Base-by-base conservation (phyloP, 108 stramenopile species). In the Cyclostephanos invisitatus region DNA sequence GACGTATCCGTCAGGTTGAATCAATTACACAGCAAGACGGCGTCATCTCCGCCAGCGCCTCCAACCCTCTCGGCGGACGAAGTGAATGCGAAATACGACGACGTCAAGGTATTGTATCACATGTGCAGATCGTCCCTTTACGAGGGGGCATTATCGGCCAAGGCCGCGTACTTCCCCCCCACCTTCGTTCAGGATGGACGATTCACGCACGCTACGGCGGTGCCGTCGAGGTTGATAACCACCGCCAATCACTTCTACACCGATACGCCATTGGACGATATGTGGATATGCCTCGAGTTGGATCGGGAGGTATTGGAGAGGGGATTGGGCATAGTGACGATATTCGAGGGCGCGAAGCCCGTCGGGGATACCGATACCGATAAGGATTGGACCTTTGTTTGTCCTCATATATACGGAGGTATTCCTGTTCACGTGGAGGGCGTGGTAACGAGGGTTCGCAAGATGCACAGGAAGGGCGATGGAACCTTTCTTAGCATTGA, bases 241-340 rank as follows among this genome's bases (percentile, higher is more conserved):
- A 92, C 87, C 11, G 95, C 89, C 44, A 96, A 96, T 81, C 90
- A 92, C 67, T 96, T 91, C 75, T 96, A 92, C 64, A 75, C 80
- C 10, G 59, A 64, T 1, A 62, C 70, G 10, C 27, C 28, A 5
- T 17, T 25, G 9, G 36, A 71, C 15, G 91, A 82, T 3, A 86
- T 89, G 47, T 96, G 95, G 95, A 83, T 96, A 38, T 96, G 95
- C 83, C 57, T 96, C 27, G 78, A 88, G 70, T 59, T 96, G 18
- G 79, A 63, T 40, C 74, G 83, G 9, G 32, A 38, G 21, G 79
- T 68, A 10, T 73, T 89, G 50, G 61, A 84, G 7, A 71, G 72
- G 18, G 68, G 81, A 51, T 42, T 70, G 20, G 94, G 94, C 5
- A 91, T 95, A 51, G 77, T 82, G 51, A 89, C 89, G 0, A 14